Base-by-base conservation (phyloP, 805 yeast genomes). In the Wickerhamiella galacta region DNA sequence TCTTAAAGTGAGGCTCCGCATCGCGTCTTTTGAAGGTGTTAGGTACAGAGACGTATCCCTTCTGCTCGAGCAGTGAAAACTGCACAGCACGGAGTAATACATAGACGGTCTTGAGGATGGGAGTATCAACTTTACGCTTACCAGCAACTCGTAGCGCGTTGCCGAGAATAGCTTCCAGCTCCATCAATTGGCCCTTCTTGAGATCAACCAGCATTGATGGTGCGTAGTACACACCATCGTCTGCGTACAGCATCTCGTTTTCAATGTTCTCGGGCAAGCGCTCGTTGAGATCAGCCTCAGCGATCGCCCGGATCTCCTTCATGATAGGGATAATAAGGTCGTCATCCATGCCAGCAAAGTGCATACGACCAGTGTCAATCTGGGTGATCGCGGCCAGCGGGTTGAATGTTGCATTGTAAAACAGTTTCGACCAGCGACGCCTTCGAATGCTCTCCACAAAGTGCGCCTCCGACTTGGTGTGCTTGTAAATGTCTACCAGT, bases 181-280 rank as follows among this genome's bases (percentile, higher is more conserved):
- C 92, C 42, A 78, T 66, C 30, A 72, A 71, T 46, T 76, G 73
- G 17, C 72, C 70, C 47, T 75, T 72, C 32, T 67, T 56, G 15
- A 64, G 63, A 47, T 77, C 90, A 8, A 75, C 76, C 39, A 66
- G 56, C 87, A 77, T 77, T 3, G 83, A 75, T 2, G 87, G 87
- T 32, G 64, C 61, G 49, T 68, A 77, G 54, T 64, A 68, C 22
- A 57, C 60, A 8, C 70, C 70, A 36, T 64, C 76, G 46, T 74
- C 78, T 15, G 70, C 60, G 40, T 70, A 72, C 23, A 70, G 49
- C 60, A 71, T 66, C 30, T 46, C 39, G 18, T 67, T 58, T 38
- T 68, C 68, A 15, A 63, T 51, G n/a, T 55, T 66, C 16, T 52
- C 61, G 1, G 71, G 70, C 20, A 78, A 46, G 3, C 57, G 60